Conservation (phyloP, 106 monocot genomes). For the Acanthochlamys bracteata region DNA sequence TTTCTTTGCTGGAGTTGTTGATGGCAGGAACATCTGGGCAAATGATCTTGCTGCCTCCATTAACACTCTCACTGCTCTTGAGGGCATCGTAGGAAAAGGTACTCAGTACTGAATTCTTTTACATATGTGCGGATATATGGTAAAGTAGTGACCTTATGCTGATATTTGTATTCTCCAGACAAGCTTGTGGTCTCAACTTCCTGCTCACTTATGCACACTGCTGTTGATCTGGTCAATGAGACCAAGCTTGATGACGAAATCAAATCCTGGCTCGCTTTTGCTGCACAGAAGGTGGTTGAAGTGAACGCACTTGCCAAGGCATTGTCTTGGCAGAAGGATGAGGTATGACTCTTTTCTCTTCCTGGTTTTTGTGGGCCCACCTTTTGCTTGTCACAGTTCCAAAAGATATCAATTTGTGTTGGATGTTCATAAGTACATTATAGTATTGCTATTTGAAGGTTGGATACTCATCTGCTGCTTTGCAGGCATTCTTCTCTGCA, state of each 20-base stretch:
- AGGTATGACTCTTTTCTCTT: constrained; percentile 19
- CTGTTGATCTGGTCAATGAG: constrained; percentile 43
- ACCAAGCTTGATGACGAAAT: constrained; percentile 56
- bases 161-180: constrained; percentile 23
- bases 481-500: constrained; percentile 32
- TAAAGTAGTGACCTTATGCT: neutral
- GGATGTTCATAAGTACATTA: too few species aligned
- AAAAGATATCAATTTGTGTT: too few species aligned
- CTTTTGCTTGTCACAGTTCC: too few species aligned
- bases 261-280: constrained; percentile 79
- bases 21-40: constrained; percentile 79
- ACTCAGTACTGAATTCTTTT: neutral
- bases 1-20: constrained; percentile 52
- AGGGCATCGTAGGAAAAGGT: constrained; percentile 64
- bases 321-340: constrained; percentile 57
- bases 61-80: constrained; percentile 36
- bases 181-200: constrained; percentile 80
- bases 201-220: constrained; percentile 59
- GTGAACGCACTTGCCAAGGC: constrained; percentile 60
- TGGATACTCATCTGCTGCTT: neutral
- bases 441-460: too few species aligned
- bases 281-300: constrained; percentile 59
- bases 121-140: neutral
- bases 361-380: neutral
- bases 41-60: constrained; percentile 57